phyloP scores from a whole-genome alignment of 306 rosid genomes.

The Corylus heterophylla region DNA sequence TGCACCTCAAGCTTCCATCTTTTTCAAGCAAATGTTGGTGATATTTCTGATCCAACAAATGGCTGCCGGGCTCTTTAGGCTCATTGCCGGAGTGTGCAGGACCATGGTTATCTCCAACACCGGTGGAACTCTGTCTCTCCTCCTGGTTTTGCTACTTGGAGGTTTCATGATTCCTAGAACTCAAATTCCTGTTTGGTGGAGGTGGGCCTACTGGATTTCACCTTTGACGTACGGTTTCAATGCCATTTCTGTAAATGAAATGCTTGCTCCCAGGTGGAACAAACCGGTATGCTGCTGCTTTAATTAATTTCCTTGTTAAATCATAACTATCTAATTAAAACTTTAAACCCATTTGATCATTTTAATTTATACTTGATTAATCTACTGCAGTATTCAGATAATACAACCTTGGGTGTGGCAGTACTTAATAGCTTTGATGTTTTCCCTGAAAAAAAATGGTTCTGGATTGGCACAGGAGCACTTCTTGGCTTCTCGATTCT shows the following conservation, averaged over 20 bases:
- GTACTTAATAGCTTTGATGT: constrained; percentile 55
- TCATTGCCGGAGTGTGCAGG: constrained; percentile 82
- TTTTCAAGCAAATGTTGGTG: constrained; percentile 79
- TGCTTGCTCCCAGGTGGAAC: constrained; percentile 94
- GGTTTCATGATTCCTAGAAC: constrained; percentile 77
- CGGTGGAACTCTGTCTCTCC: constrained; percentile 76
- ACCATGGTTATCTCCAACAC: constrained; percentile 92
- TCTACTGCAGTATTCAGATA: constrained; percentile 52
- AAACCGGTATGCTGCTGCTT: constrained; percentile 36
- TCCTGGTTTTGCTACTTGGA: constrained; percentile 82
- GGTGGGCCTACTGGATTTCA: constrained; percentile 90
- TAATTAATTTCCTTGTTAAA: no score
- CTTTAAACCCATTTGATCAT: no score
- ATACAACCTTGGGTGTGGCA: constrained; percentile 48
- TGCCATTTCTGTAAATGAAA: constrained; percentile 74
- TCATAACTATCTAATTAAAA: no score
- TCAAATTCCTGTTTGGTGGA: constrained; percentile 89
- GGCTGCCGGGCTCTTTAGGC: constrained; percentile 85
- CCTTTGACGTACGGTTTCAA: constrained; percentile 79
- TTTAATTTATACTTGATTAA: background rate
- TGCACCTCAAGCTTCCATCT: constrained; percentile 72
- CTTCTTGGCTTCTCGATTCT: constrained; percentile 59
- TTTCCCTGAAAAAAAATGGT: constrained; percentile 54
- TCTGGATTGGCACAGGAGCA: constrained; percentile 82
- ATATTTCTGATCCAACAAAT: constrained; percentile 84